Evolutionary conservation across 257 asterid genomes (phyloP).

Genomic region (Solanum chmielewskii): DNA sequence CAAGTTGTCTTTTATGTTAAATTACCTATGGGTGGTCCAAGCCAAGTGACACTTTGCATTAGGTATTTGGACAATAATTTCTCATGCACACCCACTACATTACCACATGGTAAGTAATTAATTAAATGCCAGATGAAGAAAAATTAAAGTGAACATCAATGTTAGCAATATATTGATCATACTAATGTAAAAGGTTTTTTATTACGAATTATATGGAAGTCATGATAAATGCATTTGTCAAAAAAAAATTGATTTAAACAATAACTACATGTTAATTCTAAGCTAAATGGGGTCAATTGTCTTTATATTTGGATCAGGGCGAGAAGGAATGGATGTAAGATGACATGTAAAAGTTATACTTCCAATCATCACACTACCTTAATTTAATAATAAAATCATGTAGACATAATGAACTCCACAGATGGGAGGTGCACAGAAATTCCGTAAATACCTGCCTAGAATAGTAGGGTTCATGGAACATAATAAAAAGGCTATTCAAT

Average conservation of each 20-base stretch:
- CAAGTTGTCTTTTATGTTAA: background rate
- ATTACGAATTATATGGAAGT: background rate
- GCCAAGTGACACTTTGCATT: background rate
- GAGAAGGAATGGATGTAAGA: background rate
- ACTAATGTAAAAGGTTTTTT: background rate
- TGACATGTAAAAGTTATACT: background rate
- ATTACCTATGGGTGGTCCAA: background rate
- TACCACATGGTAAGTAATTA: background rate
- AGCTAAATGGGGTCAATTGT: background rate
- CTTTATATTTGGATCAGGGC: background rate
- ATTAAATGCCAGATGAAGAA: background rate
- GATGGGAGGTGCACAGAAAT: background rate
- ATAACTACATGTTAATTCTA: background rate
- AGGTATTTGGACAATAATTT: background rate
- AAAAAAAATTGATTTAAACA: background rate
- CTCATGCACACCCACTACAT: background rate
- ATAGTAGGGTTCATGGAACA: no score
- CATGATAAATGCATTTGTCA: background rate
- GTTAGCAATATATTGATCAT: background rate
- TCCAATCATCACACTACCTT: background rate
- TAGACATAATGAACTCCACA: background rate
- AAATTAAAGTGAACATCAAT: background rate
- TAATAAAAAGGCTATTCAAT: no score
- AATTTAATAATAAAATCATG: background rate
- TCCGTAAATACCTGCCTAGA: background rate